Evolutionary conservation across 1,139 yeast genomes (phyloP), one percentile per base, ranked within the genome.

Genomic region (Saccharomycopsis phalli): DNA sequence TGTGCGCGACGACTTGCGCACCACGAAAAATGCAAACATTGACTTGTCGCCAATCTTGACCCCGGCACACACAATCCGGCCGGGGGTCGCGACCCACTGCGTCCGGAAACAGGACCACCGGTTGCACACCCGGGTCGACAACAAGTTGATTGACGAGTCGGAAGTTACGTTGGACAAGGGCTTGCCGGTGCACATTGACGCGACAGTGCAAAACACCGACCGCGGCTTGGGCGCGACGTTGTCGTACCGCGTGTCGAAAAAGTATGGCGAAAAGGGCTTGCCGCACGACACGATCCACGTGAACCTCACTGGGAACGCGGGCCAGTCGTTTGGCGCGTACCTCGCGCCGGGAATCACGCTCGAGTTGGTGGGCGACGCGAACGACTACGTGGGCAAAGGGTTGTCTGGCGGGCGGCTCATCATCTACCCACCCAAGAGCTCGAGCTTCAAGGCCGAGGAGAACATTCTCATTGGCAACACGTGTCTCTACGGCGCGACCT

Each of bases 281-380:
- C 97, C 98, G 26, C 91, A 84, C 55, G 97, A 91, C 61, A 91
- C 97, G 23, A 82, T 91, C 51, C 96, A 88, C 54, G 96, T 87
- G 41, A 82, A 88, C 57, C 76, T 82, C 47, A 71, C 70, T 56
- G 98, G 98, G 50, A 81, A 93, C 44, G 98, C 98, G 27, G 98
- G 98, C 58, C 98, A 91, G 68, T 87, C 97, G 4, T 88, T 91
- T 59, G 98, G 98, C 67, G 97, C 97, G 1, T 91, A 84, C 70
- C 71, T 91, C 55, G 95, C 97, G 40, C 81, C 94, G 8, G 98
- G 98, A 67, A 80, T 91, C 49, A 91, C 97, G 14, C 75, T 91
- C 56, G 95, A 86, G 61, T 71, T 91, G 50, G 95, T 86, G 65
- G 98, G 98, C 69, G 98, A 91, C 62, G 86, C 95, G 52, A 91